Percentiles rank a stretch among this genome's conserved stretches.
Conservation (phyloP, 176 grass and related monocot species). For the Saccharum spontaneum region DNA sequence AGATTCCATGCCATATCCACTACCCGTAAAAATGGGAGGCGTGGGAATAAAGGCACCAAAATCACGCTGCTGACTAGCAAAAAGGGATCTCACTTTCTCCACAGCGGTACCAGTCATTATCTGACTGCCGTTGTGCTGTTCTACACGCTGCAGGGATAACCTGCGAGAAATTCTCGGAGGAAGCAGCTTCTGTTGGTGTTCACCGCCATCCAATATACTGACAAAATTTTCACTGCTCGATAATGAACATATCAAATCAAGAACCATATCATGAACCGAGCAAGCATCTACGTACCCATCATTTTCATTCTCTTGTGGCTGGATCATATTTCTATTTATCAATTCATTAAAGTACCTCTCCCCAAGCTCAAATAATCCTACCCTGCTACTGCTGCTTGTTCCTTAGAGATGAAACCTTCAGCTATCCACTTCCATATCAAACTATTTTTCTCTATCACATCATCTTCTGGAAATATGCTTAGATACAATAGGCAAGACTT, state of each 20-base stretch:
- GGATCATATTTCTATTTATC: no score
- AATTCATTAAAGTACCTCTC: no score
- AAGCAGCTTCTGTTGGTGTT: neutral
- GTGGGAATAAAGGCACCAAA: neutral
- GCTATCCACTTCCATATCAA: no score
- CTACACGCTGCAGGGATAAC: neutral
- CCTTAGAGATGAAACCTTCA: no score
- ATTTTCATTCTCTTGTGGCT: no score
- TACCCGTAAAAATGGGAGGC: neutral
- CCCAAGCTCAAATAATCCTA: no score
- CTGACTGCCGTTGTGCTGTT: neutral
- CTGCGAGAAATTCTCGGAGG: neutral
- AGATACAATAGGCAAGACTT: no score
- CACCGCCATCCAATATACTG: neutral
- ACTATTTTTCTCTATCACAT: no score
- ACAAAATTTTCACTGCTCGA: slow-evolving; percentile 14
- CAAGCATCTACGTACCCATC: no score
- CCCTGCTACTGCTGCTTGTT: no score
- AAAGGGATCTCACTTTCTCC: neutral
- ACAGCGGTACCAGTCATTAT: neutral
- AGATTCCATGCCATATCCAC: neutral
- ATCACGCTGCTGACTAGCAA: neutral
- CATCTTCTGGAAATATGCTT: no score
- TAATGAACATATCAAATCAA: neutral
- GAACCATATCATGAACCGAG: no score